These are phyloP conservation scores for Fusarium dimerum DNA, from an alignment of 2,329 filamentous ascomycete genomes.

Conservation along the genomic window DNA sequence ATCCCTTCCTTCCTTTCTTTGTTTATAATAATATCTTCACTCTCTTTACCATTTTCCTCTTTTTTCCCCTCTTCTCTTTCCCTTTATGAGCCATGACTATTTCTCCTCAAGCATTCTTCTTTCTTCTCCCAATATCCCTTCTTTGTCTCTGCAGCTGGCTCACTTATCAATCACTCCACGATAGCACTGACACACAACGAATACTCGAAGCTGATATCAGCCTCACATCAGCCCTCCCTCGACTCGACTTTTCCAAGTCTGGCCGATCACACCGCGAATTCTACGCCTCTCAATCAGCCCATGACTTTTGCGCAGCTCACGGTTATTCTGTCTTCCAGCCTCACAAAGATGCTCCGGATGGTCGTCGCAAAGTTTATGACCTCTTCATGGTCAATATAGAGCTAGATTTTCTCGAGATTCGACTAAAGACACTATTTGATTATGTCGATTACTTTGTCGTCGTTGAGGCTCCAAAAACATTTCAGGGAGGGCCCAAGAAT, in stretches of 20 bases:
- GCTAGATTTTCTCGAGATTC: slow-evolving; percentile 66
- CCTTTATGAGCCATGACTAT: slow-evolving; percentile 8
- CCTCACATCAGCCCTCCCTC: slow-evolving; percentile 21
- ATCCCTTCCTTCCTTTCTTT: not conserved
- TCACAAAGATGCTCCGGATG: slow-evolving; percentile 11
- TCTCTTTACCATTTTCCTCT: not conserved
- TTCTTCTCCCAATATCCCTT: slow-evolving; percentile 10
- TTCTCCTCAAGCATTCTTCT: slow-evolving; percentile 4
- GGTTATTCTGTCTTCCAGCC: slow-evolving; percentile 35
- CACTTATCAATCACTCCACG: slow-evolving; percentile 18
- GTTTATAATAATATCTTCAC: not conserved
- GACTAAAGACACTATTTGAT: slow-evolving; percentile 57
- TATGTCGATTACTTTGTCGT: slow-evolving; percentile 67
- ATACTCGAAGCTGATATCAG: slow-evolving; percentile 25
- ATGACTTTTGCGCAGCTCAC: slow-evolving; percentile 34
- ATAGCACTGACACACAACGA: slow-evolving; percentile 13
- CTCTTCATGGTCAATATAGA: slow-evolving; percentile 64
- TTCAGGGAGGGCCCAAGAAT: slow-evolving; percentile 58
- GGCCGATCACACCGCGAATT: slow-evolving; percentile 21
- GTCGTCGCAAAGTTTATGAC: slow-evolving; percentile 45
- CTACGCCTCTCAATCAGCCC: slow-evolving; percentile 32
- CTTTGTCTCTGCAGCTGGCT: slow-evolving; percentile 18
- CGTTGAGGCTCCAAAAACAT: slow-evolving; percentile 59
- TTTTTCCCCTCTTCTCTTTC: not conserved
- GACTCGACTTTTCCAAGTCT: slow-evolving; percentile 25